phyloP scores from a whole-genome alignment of 768 basidiomycete species.

The Macrocybe gigantea region DNA sequence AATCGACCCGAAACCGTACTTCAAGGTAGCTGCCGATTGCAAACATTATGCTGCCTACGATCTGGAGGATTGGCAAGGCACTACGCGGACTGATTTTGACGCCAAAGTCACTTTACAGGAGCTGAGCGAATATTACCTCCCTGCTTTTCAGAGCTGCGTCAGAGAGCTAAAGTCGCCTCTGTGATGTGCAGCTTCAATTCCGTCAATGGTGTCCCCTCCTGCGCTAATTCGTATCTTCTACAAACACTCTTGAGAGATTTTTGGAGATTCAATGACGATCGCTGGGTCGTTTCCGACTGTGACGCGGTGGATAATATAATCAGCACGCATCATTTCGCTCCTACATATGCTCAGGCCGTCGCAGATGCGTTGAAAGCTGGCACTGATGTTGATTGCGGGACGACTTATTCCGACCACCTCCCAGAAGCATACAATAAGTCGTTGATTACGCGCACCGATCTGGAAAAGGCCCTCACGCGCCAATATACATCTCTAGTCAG shows the following conservation, averaged over 20 bases:
- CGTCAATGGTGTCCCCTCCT: slow-evolving; percentile 53
- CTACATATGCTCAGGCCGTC: slow-evolving; percentile 38
- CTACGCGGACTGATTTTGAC: slow-evolving; percentile 42
- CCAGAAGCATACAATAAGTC: slow-evolving; percentile 42
- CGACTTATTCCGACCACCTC: slow-evolving; percentile 37
- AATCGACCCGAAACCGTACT: slow-evolving; percentile 42
- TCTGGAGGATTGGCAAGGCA: slow-evolving; percentile 50
- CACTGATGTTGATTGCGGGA: slow-evolving; percentile 52
- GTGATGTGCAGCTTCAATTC: slow-evolving; percentile 63
- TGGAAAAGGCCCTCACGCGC: slow-evolving; percentile 36
- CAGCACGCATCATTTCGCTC: slow-evolving; percentile 41
- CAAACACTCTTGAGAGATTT: slow-evolving; percentile 44
- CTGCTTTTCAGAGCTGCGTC: slow-evolving; percentile 53
- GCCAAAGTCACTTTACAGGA: slow-evolving; percentile 51
- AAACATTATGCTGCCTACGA: slow-evolving; percentile 61
- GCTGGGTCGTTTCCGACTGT: slow-evolving; percentile 56
- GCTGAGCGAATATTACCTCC: slow-evolving; percentile 49
- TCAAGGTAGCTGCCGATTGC: slow-evolving; percentile 50
- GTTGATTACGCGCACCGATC: slow-evolving; percentile 36
- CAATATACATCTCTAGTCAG: slow-evolving; percentile 50
- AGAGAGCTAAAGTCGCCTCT: slow-evolving; percentile 53
- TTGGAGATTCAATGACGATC: slow-evolving; percentile 45
- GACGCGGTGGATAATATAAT: slow-evolving; percentile 49
- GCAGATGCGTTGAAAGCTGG: slow-evolving; percentile 47
- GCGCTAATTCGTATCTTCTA: slow-evolving; percentile 47